A percentile compares a stretch with the other conserved stretches of the same genome.
Evolutionary conservation across 495 filamentous ascomycete species (phyloP).

Genomic region (Opeltia flavorubescens): DNA sequence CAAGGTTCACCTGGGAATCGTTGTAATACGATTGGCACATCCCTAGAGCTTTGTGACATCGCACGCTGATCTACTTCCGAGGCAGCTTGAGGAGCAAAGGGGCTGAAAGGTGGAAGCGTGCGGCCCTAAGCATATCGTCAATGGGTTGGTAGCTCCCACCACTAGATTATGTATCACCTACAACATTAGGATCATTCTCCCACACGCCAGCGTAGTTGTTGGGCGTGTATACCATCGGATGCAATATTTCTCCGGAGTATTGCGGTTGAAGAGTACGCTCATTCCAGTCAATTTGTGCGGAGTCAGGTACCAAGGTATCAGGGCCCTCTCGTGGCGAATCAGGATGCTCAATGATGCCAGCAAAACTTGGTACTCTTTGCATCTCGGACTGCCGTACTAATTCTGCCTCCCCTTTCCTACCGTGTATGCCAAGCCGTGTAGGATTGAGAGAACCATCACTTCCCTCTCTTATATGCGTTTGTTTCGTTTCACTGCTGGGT

Average conservation of each 20-base stretch:
- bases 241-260: constrained; percentile 3
- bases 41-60: background rate
- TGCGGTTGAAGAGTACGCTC: background rate
- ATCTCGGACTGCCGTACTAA: constrained; percentile 9
- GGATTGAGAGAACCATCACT: constrained; percentile 7
- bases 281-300: background rate
- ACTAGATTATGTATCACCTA: constrained; percentile 1
- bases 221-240: constrained; percentile 8
- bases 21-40: background rate
- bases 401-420: constrained; percentile 9
- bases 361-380: constrained; percentile 12
- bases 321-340: background rate
- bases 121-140: constrained; percentile 9
- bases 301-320: background rate
- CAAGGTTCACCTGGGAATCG: background rate
- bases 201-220: constrained; percentile 14
- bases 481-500: background rate
- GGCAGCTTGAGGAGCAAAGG: background rate
- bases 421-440: constrained; percentile 9
- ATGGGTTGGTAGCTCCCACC: background rate
- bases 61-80: background rate
- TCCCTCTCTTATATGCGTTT: background rate
- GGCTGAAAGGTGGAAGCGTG: constrained; percentile 17
- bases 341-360: constrained; percentile 13
- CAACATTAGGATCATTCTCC: constrained; percentile 19